phyloP scores from a whole-genome alignment of 768 basidiomycete species.

The Leccinellum rugosiceps region DNA sequence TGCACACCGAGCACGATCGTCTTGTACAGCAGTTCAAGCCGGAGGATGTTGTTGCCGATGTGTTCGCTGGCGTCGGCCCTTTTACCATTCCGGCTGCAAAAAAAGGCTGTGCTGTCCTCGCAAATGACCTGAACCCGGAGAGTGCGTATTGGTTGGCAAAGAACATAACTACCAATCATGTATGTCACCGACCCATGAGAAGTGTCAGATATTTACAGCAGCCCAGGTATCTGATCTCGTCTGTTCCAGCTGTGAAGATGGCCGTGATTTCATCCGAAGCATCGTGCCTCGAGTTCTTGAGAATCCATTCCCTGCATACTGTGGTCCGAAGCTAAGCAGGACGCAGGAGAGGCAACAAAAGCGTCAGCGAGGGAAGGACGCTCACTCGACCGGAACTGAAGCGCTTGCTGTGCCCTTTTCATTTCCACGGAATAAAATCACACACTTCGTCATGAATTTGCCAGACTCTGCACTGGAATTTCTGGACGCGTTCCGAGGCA shows the following conservation, averaged over 20 bases:
- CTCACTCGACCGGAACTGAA: not conserved
- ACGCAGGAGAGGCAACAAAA: conserved; percentile 44
- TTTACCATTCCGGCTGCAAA: conserved; percentile 93
- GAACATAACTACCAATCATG: conserved; percentile 78
- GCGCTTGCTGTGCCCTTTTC: conserved; percentile 7
- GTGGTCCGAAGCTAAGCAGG: conserved; percentile 38
- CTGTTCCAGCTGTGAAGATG: conserved; percentile 78
- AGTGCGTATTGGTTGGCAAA: conserved; percentile 71
- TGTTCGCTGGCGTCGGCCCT: conserved; percentile 96
- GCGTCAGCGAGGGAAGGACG: conserved; percentile 33
- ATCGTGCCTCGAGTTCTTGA: conserved; percentile 52
- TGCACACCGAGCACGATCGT: conserved; percentile 88
- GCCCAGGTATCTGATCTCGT: conserved; percentile 62
- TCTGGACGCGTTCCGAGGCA: conserved; percentile 82
- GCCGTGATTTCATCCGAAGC: conserved; percentile 75
- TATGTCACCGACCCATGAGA: conserved; percentile 33
- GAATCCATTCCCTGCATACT: conserved; percentile 63
- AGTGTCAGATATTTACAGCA: conserved; percentile 2
- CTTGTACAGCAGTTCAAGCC: conserved; percentile 71
- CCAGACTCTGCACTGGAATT: conserved; percentile 90
- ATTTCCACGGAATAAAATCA: conserved; percentile 52
- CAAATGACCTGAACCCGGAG: conserved; percentile 92
- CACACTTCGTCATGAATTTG: conserved; percentile 97
- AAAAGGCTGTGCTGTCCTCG: conserved; percentile 85
- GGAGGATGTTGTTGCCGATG: conserved; percentile 84